Evolutionary conservation across 2,329 filamentous ascomycete genomes (phyloP), one percentile per base, ranked within the genome.

Genomic region (Alternaria brassicae): DNA sequence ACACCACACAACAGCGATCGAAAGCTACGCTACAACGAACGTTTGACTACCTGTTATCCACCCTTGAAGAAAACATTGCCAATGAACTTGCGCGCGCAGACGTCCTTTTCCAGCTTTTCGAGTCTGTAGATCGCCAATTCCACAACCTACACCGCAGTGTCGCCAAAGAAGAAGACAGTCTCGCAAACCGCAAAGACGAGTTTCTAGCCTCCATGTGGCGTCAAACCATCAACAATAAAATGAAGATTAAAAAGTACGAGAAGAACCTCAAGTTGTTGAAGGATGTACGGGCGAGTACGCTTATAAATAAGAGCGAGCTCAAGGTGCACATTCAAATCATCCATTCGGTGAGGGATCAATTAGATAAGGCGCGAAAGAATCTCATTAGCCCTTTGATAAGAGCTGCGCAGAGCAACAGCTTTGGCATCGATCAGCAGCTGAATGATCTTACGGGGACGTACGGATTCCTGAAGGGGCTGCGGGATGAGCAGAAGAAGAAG

Each of bases 61-160:
- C 95, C 0, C 87, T 97, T 21, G 94, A 98, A 80, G 92, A 97
- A 63, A 90, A 91, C 60, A 96, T 97, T 76, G 88, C 90, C 70
- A 90, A 86, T 65, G 93, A 98, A 78, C 84, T 97, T 19, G 88
- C 89, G 53, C 90, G 94, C 78, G 91, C 89, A 39, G 86, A 93
- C 2, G 86, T 88, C 1, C 86, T 97, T 13, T 96, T 97, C 77
- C 87, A 87, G 3, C 88, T 97, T n/a, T 97, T 97, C 77, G 93
- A 97, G 76, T 87, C 89, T 59, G 93, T 97, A 68, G 94, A 98
- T 79, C 86, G 88, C 53, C 92, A 96, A 76, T 97, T 97, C 78
- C 85, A 93, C 62, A 96, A 95, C 75, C 85, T 97, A 1, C 92
- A 92, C 63, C 89, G 93, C 61, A 91, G 88, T 5, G 93, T 96